Conservation (phyloP, 148 eudicot species). For the Rheum nobile region DNA sequence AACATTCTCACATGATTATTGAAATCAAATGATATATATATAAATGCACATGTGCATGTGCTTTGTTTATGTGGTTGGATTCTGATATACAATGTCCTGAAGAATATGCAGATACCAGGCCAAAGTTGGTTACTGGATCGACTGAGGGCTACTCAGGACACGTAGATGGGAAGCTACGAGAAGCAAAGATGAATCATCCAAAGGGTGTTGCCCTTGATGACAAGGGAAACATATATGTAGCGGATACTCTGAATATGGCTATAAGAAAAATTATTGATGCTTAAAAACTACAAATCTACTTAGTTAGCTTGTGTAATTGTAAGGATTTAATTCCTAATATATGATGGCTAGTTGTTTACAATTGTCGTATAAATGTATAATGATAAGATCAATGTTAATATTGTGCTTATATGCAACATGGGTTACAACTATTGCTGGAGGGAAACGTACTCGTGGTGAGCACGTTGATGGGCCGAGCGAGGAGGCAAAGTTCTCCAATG, state of each 20-base stretch:
- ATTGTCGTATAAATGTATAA: too few species aligned
- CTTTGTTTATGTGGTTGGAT: conserved; percentile 11
- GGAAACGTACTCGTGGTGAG: conserved; percentile 68
- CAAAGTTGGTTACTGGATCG: conserved; percentile 87
- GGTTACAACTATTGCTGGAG: conserved; percentile 96
- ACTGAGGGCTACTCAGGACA: conserved; percentile 90
- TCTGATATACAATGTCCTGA: conserved; percentile 12
- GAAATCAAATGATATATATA: background rate
- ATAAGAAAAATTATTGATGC: conserved; percentile 89
- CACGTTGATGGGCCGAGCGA: conserved; percentile 99
- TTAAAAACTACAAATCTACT: conserved; percentile 16
- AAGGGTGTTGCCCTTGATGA: conserved; percentile 88
- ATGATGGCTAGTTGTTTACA: too few species aligned
- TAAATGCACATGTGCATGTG: conserved; percentile 16
- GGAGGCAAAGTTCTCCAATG: conserved; percentile 95
- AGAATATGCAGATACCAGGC: conserved; percentile 67
- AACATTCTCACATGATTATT: background rate
- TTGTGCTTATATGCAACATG: conserved; percentile 26
- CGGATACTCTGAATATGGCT: conserved; percentile 83
- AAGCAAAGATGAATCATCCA: conserved; percentile 89
- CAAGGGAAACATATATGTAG: conserved; percentile 86
- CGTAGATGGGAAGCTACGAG: conserved; percentile 78
- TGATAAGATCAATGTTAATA: background rate
- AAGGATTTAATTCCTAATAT: background rate
- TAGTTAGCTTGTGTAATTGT: background rate